phyloP scores from a whole-genome alignment of 208 protist genomes.

The Acanthamoeba sp. region DNA sequence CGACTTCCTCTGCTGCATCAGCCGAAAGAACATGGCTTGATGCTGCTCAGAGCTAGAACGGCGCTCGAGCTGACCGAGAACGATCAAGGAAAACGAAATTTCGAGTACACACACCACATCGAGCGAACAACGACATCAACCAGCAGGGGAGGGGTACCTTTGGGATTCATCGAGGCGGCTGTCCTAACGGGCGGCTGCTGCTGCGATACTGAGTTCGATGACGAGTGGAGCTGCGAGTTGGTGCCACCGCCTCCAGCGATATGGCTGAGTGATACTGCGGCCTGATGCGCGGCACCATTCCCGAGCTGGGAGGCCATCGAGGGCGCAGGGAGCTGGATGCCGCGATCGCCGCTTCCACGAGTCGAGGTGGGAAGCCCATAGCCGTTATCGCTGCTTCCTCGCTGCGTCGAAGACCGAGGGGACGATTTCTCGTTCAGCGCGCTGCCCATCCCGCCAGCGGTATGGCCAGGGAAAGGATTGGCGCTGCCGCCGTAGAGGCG shows the following conservation, averaged over 20 bases:
- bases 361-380: background rate
- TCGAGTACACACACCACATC: background rate
- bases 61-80: too few relatives aligned
- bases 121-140: background rate
- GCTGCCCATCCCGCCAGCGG: background rate
- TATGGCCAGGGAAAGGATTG: background rate
- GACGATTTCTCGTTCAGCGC: slow-evolving; percentile 9
- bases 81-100: background rate
- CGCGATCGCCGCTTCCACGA: background rate
- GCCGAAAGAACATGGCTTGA: too few relatives aligned
- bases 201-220: background rate
- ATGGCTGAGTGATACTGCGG: background rate
- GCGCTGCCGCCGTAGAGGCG: slow-evolving; percentile 42
- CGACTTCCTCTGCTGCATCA: too few relatives aligned
- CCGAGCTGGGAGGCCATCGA: background rate
- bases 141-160: background rate
- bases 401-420: background rate
- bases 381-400: background rate
- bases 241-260: slow-evolving; percentile 5
- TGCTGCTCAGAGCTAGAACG: too few relatives aligned
- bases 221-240: background rate
- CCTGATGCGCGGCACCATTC: background rate
- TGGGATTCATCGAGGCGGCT: slow-evolving; percentile 47
- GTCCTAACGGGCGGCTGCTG: background rate
- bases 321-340: background rate